phyloP scores from a whole-genome alignment of 768 basidiomycete genomes.

The Suillus placidus region DNA sequence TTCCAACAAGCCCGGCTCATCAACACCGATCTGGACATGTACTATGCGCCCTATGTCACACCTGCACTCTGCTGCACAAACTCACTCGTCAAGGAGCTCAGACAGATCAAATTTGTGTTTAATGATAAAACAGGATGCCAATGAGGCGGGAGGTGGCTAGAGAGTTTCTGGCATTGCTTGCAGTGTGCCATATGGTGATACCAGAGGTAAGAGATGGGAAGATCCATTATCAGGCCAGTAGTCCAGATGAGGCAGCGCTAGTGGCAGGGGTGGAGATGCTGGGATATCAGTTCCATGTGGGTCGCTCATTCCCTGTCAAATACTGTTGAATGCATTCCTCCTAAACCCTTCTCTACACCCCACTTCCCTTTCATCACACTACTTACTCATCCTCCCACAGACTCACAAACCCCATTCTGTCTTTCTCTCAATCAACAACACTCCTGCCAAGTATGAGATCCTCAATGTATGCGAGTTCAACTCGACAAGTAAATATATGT shows the following conservation, averaged over 20 bases:
- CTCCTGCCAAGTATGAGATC: constrained; percentile 80
- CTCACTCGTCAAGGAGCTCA: constrained; percentile 95
- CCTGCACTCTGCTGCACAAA: constrained; percentile 98
- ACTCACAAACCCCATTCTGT: constrained; percentile 96
- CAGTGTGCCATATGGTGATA: constrained; percentile 98
- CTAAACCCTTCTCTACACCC: neutral
- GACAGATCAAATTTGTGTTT: constrained; percentile 97
- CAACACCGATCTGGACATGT: constrained; percentile 99
- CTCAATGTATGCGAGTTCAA: constrained; percentile 99
- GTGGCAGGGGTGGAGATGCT: constrained; percentile 92
- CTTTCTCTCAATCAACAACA: constrained; percentile 80
- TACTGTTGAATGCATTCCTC: neutral
- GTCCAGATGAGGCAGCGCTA: constrained; percentile 96
- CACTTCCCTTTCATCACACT: neutral
- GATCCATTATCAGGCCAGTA: constrained; percentile 92
- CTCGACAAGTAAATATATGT: constrained; percentile 97
- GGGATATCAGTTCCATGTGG: constrained; percentile 91
- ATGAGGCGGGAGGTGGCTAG: constrained; percentile 69
- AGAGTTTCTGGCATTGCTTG: constrained; percentile 81
- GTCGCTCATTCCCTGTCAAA: constrained; percentile 33
- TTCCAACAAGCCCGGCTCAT: constrained; percentile 97
- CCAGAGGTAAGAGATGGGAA: constrained; percentile 91
- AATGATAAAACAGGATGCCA: constrained; percentile 95
- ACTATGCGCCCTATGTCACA: constrained; percentile 91
- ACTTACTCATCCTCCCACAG: constrained; percentile 40